These are phyloP conservation scores for Verbena officinalis DNA, from an alignment of 257 asterid genomes.

Conservation along the genomic window DNA sequence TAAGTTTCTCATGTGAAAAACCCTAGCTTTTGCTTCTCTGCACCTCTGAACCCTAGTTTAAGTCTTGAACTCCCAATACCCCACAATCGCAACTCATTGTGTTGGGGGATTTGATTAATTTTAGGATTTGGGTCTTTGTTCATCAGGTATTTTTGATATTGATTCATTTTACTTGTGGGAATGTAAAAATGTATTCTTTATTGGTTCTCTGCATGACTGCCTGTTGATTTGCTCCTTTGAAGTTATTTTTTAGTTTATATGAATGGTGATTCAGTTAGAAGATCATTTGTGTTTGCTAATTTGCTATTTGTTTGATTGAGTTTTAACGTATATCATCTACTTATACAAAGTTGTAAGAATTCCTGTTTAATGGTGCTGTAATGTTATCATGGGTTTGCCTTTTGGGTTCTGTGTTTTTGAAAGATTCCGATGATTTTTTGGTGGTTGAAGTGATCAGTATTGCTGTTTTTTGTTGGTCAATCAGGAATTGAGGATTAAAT, in stretches of 20 bases:
- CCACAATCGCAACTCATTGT: constrained; percentile 37
- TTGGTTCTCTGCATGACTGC: neutral
- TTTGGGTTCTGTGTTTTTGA: neutral
- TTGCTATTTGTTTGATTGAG: constrained; percentile 5
- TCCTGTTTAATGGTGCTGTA: neutral
- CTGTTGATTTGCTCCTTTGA: constrained; percentile 16
- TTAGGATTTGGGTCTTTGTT: constrained; percentile 26
- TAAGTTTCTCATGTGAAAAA: constrained; percentile 39
- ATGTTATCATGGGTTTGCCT: neutral
- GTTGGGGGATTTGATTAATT: constrained; percentile 28
- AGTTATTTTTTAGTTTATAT: constrained; percentile 20
- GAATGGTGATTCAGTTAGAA: constrained; percentile 20
- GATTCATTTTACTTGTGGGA: constrained; percentile 25
- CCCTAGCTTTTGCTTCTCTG: constrained; percentile 46
- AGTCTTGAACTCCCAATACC: constrained; percentile 33
- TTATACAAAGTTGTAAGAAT: constrained; percentile 13
- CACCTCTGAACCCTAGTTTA: constrained; percentile 40
- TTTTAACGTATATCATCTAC: constrained; percentile 1
- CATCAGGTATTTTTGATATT: constrained; percentile 43
- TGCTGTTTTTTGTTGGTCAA: constrained; percentile 9
- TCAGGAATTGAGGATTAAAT: neutral
- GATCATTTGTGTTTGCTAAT: neutral
- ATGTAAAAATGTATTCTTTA: neutral
- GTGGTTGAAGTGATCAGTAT: constrained; percentile 17
- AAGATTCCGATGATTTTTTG: constrained; percentile 2